These are phyloP conservation scores for Aspergillus sergii DNA, from an alignment of 2,329 filamentous ascomycete species.

Conservation along the genomic window DNA sequence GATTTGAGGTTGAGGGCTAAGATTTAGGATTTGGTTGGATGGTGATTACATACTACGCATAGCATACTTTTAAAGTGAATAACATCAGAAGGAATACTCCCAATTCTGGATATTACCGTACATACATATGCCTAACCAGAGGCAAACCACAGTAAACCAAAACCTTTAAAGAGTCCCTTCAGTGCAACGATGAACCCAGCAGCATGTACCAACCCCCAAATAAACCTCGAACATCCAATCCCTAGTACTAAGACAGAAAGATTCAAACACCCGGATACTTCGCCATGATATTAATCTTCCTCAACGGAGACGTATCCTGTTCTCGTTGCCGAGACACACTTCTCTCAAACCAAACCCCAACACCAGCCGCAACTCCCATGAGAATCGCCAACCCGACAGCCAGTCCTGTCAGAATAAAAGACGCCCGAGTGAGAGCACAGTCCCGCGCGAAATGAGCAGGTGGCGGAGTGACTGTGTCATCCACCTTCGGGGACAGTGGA, in stretches of 20 bases:
- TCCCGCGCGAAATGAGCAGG: slow-evolving; percentile 42
- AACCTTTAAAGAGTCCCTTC: background rate
- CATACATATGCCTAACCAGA: background rate
- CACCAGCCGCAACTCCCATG: slow-evolving; percentile 33
- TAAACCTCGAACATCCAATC: background rate
- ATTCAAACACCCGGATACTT: slow-evolving; percentile 25
- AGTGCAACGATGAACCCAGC: background rate
- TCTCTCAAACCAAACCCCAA: slow-evolving; percentile 35
- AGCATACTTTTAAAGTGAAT: background rate
- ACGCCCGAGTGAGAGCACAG: slow-evolving; percentile 40
- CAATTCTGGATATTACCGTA: background rate
- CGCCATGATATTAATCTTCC: slow-evolving; percentile 29
- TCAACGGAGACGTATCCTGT: slow-evolving; percentile 26
- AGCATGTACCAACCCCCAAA: background rate
- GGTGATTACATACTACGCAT: background rate
- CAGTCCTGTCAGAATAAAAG: slow-evolving; percentile 38
- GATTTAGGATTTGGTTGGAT: slow-evolving; percentile 3
- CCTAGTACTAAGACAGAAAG: background rate
- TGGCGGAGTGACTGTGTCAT: slow-evolving; percentile 21
- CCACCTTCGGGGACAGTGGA: slow-evolving; percentile 11
- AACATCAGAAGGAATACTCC: background rate
- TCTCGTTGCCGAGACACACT: slow-evolving; percentile 32
- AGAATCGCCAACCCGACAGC: slow-evolving; percentile 38
- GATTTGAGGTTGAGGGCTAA: slow-evolving; percentile 28
- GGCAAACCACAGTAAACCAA: background rate